Evolutionary conservation across 2,329 filamentous ascomycete species (phyloP), one percentile per base, ranked within the genome.

Genomic region (Exophiala dermatitidis): DNA sequence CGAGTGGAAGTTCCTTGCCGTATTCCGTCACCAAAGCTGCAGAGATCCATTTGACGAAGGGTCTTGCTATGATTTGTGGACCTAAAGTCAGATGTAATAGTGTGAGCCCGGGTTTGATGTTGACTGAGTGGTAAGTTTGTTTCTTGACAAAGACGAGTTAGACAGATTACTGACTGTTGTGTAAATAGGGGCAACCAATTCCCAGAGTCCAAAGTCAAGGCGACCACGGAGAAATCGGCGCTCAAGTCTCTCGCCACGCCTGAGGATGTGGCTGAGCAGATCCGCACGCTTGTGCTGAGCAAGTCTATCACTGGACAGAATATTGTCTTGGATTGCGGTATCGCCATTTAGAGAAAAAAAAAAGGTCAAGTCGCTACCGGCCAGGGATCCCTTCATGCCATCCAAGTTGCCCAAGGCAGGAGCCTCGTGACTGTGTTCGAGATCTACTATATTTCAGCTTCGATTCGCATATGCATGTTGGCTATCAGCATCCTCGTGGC

Each of bases 1-100:
- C 80, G 0, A 80, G 76, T 54, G 84, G 84, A 1, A 85, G 81
- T 57, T 78, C 77, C 2, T 65, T 85, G 59, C 80, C 88, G 2
- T 93, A 93, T 64, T 76, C 82, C 0, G 84, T 90, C 12, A 86
- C 85, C 36, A 93, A 93, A 67, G 80, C 87, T 0, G 88, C 88
- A 7, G 80, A 84, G 70, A 66, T 86, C 49, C 84, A 86, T 67
- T 68, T 86, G 43, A 82, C 83, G 71, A 83, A 82, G 63, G 80
- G 80, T 54, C 69, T 86, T 40, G 83, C 83, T 2, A 71, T 76
- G 50, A 80, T 79, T 9, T 77, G 84, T 59, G 82, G 82, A 0
- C 71, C 75, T 1, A 84, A 83, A 66, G 72, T 85, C 26, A 71
- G 83, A 40, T 74, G 83, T 31, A 86, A 86, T 67, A 80, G 81